A percentile compares a stretch with the other conserved stretches of the same genome.
These are phyloP conservation scores for Paspalum vaginatum DNA, from an alignment of 176 grass and related monocot genomes.

Conservation along the genomic window DNA sequence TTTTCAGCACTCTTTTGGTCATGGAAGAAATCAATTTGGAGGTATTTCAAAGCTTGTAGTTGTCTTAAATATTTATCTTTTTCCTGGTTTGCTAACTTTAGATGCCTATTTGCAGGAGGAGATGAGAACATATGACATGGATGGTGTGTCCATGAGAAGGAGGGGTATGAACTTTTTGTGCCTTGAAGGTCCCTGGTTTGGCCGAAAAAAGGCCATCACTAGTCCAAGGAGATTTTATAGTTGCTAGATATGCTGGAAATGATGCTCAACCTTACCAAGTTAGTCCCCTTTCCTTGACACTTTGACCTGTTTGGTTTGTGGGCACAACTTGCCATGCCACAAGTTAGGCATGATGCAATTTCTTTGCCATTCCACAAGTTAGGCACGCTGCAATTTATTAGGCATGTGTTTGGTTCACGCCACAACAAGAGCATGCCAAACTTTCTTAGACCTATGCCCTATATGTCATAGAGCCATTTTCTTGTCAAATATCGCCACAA, in stretches of 20 bases:
- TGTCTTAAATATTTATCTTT: slow-evolving; percentile 19
- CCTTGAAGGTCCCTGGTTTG: slow-evolving; percentile 77
- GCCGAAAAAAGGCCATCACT: slow-evolving; percentile 86
- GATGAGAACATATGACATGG: slow-evolving; percentile 89
- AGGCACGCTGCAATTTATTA: too few species aligned
- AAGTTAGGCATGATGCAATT: too few species aligned
- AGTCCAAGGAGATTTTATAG: slow-evolving; percentile 69
- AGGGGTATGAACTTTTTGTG: slow-evolving; percentile 64
- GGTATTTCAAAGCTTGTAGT: slow-evolving; percentile 50
- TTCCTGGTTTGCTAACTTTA: slow-evolving; percentile 50
- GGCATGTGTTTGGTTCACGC: too few species aligned
- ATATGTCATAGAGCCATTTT: too few species aligned
- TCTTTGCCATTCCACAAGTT: too few species aligned
- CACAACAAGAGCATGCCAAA: too few species aligned
- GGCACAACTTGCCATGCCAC: too few species aligned
- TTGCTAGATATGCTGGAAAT: slow-evolving; percentile 53
- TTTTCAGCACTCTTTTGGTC: slow-evolving; percentile 76
- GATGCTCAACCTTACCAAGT: slow-evolving; percentile 68
- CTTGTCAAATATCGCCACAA: too few species aligned
- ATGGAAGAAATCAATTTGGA: slow-evolving; percentile 93
- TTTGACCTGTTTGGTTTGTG: background rate
- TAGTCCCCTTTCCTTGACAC: slow-evolving; percentile 25
- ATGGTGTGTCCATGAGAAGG: slow-evolving; percentile 60
- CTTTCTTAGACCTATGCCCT: too few species aligned
- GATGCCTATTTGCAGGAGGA: slow-evolving; percentile 54